Evolutionary conservation across 139 green algal species (phyloP).

Genomic region (Zygnema circumcarinatum): DNA sequence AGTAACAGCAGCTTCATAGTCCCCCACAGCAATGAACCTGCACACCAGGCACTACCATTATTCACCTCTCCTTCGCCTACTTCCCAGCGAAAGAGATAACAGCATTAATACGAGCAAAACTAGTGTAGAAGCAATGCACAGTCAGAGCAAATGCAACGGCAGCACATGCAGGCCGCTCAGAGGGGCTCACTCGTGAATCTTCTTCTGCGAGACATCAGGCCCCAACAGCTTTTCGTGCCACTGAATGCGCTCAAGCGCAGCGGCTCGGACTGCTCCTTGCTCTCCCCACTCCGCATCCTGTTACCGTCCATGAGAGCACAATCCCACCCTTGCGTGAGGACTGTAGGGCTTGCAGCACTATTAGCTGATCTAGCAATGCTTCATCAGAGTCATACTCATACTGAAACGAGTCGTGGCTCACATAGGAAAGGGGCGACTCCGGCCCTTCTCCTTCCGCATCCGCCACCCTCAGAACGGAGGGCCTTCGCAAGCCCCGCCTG

Average conservation of each 20-base stretch:
- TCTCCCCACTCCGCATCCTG: not conserved
- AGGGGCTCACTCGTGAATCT: slow-evolving; percentile 47
- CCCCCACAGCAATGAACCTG: slow-evolving; percentile 45
- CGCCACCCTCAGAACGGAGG: not conserved
- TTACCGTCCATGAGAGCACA: too few relatives aligned
- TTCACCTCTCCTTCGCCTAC: too few relatives aligned
- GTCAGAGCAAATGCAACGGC: not conserved
- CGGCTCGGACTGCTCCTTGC: not conserved
- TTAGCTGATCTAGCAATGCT: too few relatives aligned
- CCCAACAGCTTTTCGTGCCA: slow-evolving; percentile 50
- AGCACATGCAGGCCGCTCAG: not conserved
- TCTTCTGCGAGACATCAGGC: slow-evolving; percentile 32
- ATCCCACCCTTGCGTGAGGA: too few relatives aligned
- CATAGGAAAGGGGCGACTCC: not conserved
- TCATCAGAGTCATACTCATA: too few relatives aligned
- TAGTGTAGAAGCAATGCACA: too few relatives aligned
- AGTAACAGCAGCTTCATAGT: slow-evolving; percentile 58
- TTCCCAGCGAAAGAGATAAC: too few relatives aligned
- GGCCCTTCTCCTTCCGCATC: not conserved
- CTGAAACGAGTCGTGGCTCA: too few relatives aligned
- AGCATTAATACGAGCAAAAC: too few relatives aligned
- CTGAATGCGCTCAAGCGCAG: slow-evolving; percentile 37
- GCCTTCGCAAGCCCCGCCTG: not conserved
- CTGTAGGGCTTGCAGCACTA: too few relatives aligned
- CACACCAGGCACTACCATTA: too few relatives aligned